phyloP scores from a whole-genome alignment of 2,329 filamentous ascomycete genomes.

The Venturia effusa region DNA sequence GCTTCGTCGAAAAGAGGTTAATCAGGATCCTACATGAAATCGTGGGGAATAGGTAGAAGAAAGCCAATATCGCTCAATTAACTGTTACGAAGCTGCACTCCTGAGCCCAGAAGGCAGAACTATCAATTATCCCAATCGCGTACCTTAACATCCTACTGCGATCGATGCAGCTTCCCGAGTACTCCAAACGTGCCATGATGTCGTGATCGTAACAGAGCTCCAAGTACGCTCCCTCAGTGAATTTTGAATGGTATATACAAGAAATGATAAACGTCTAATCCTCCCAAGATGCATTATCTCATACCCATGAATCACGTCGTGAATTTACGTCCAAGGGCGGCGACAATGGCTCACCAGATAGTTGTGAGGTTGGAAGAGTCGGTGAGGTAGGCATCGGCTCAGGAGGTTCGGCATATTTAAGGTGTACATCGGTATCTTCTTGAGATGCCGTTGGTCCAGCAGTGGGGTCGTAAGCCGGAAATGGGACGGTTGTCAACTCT shows the following conservation, averaged over 20 bases:
- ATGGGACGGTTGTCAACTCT: constrained; percentile 2
- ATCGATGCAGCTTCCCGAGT: not conserved
- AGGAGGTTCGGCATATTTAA: not conserved
- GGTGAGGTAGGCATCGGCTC: not conserved
- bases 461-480: not conserved
- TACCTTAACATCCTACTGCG: not conserved
- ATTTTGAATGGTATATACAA: constrained; percentile 4
- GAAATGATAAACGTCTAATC: not conserved
- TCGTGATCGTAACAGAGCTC: not conserved
- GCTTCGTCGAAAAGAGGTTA: not conserved
- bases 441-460: not conserved
- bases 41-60: not conserved
- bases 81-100: not conserved
- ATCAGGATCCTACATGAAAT: not conserved
- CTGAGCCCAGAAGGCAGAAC: not conserved
- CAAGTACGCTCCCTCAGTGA: not conserved
- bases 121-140: not conserved
- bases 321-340: not conserved
- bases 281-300: not conserved
- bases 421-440: not conserved
- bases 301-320: not conserved
- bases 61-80: not conserved
- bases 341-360: not conserved
- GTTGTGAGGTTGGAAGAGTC: not conserved
- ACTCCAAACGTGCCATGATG: not conserved